A percentile compares a stretch with the other conserved stretches of the same genome.
Conservation (phyloP, 331 rosid genomes). For the Cydonia oblonga region DNA sequence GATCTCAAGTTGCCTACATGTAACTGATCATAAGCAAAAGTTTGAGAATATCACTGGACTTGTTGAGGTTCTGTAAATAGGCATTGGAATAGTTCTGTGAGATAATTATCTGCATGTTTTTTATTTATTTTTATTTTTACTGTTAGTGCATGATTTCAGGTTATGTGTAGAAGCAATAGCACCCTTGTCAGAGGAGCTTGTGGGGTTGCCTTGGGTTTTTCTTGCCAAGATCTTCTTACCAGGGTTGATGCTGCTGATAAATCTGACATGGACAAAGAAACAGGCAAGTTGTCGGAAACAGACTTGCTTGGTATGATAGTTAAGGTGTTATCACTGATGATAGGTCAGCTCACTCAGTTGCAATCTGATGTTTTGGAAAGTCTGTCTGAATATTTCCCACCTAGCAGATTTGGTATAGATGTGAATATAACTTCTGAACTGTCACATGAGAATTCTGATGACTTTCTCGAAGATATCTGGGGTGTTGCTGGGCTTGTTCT, state of each 20-base stretch:
- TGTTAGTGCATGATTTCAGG: slow-evolving; percentile 39
- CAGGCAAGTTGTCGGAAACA: slow-evolving; percentile 38
- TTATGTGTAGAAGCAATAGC: slow-evolving; percentile 58
- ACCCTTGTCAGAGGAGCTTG: slow-evolving; percentile 92
- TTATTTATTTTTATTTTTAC: too few species aligned
- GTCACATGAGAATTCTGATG: slow-evolving; percentile 31
- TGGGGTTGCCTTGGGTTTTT: slow-evolving; percentile 88
- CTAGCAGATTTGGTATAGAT: slow-evolving; percentile 21
- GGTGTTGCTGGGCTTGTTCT: slow-evolving; percentile 93
- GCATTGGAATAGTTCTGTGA: background rate
- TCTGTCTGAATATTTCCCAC: slow-evolving; percentile 44
- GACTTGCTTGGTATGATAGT: slow-evolving; percentile 55
- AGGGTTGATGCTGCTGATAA: slow-evolving; percentile 50
- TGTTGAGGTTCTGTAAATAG: slow-evolving; percentile 62
- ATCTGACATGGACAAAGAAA: slow-evolving; percentile 33
- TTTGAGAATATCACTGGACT: slow-evolving; percentile 62
- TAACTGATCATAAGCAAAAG: slow-evolving; percentile 83
- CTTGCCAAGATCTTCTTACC: slow-evolving; percentile 80
- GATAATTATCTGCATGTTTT: background rate
- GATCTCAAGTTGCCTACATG: slow-evolving; percentile 82
- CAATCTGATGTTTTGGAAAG: slow-evolving; percentile 49
- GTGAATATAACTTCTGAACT: slow-evolving; percentile 23
- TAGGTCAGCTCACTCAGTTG: slow-evolving; percentile 45
- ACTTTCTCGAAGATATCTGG: slow-evolving; percentile 82
- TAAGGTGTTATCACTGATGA: slow-evolving; percentile 38